Evolutionary conservation across 306 rosid genomes (phyloP), one percentile per base, ranked within the genome.

Genomic region (Abrus pulchellus): DNA sequence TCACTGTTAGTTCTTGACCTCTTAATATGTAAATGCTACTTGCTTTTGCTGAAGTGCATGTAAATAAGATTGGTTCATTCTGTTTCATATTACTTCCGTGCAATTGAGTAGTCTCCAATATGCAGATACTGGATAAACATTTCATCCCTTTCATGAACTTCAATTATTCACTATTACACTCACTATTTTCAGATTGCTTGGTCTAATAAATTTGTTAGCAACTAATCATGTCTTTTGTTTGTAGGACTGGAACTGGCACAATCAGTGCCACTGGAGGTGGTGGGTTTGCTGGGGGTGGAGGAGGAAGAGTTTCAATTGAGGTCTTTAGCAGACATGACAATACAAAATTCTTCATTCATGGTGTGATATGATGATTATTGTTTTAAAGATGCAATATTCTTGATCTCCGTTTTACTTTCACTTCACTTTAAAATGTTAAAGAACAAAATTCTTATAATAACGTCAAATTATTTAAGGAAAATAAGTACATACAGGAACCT

Each of bases 261-360:
- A 73, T 93, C 84, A 90, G 96, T 85, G 95, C 97, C 28, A 82
- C 84, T 7, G 99, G 99, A 68, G 99, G 98, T 74, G 77, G 83
- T 75, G 99, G 99, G 63, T 95, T 93, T 83, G 98, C 97, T 72
- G 98, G 98, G 6, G 98, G 99, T 55, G 99, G 99, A 67, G 99
- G 99, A 68, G 99, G 99, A 85, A 89, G 99, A 84, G 70, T 95
- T 76, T 93, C 99, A 56, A 82, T 93, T 67, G 54, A 87, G 47
- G 97, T 87, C 83, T 90, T 95, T 83, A 89, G 99, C 85, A 86
- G 97, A 88, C 99, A 86, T 71, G 99, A 91, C 82, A 80, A 52
- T 75, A 80, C 92, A 1, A 75, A 80, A 41, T 86, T 93, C 83
- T 88, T 88, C n/a, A 77, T 86, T 76, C 95, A 94, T 85, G 99